phyloP scores from a whole-genome alignment of 228 moss, liverwort and hornwort species.

The Sphagnum fallax region DNA sequence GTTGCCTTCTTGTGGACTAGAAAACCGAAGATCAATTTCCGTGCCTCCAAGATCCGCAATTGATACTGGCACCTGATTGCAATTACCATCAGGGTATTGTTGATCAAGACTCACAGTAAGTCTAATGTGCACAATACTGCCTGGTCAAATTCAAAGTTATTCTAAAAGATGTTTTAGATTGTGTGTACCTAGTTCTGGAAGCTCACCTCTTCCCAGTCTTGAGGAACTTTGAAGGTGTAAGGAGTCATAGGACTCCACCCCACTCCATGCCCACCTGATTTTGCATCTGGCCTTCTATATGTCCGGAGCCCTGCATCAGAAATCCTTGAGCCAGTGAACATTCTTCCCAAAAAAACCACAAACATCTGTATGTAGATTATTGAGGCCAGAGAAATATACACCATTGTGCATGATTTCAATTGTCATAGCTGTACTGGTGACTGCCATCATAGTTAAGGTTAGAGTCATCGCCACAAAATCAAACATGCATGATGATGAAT shows the following conservation, averaged over 20 bases:
- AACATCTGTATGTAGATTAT: too few species aligned
- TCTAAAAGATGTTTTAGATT: too few species aligned
- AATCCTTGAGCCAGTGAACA: not conserved
- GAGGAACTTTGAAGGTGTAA: conserved; percentile 84
- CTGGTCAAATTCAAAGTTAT: too few species aligned
- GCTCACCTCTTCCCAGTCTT: conserved; percentile 86
- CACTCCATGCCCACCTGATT: conserved; percentile 97
- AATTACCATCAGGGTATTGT: not conserved
- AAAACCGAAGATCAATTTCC: conserved; percentile 88
- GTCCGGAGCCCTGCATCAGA: conserved; percentile 59
- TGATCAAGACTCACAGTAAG: too few species aligned
- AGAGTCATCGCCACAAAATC: too few species aligned
- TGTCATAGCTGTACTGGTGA: too few species aligned
- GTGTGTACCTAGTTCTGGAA: not conserved
- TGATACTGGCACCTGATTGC: conserved; percentile 80
- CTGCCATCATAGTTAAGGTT: too few species aligned
- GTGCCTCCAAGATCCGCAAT: conserved; percentile 99
- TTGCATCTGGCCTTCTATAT: conserved; percentile 78
- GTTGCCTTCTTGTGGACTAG: conserved; percentile 74
- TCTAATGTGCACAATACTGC: too few species aligned
- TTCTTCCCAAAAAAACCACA: too few species aligned
- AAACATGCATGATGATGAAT: too few species aligned
- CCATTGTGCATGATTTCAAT: too few species aligned
- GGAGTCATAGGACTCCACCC: conserved; percentile 98
- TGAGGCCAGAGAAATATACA: too few species aligned